phyloP scores from a whole-genome alignment of 768 basidiomycete species.

The Gymnopilus dilepis region DNA sequence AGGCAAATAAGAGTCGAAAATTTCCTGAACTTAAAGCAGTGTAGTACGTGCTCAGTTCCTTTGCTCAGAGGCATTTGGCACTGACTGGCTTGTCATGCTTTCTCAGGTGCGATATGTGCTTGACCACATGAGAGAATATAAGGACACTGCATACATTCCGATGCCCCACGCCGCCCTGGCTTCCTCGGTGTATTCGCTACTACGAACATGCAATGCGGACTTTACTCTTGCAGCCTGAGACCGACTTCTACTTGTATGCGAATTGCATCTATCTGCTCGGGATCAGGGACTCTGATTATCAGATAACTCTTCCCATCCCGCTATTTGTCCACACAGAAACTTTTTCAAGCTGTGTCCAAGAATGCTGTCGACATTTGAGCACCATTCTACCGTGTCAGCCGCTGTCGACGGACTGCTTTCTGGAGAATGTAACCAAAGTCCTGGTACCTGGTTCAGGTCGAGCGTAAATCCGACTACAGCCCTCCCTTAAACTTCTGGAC shows the following conservation, averaged over 20 bases:
- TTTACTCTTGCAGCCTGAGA: background rate
- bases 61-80: no score
- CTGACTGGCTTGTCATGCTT: no score
- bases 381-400: background rate
- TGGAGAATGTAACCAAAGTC: background rate
- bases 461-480: constrained; percentile 4
- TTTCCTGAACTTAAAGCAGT: no score
- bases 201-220: no score
- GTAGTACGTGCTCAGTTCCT: no score
- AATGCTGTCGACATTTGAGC: background rate
- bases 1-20: no score
- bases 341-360: background rate
- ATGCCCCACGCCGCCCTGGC: no score
- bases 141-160: no score
- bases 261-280: background rate
- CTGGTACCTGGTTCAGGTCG: background rate
- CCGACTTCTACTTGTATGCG: background rate
- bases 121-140: no score
- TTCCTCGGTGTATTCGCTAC: no score
- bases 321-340: background rate
- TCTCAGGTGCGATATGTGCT: no score
- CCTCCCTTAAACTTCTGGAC: background rate
- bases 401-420: background rate
- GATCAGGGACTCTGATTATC: background rate
- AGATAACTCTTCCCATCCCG: background rate